Evolutionary conservation across 805 yeast species (phyloP).

Genomic region (Wickerhamomyces kurtzmanii): DNA sequence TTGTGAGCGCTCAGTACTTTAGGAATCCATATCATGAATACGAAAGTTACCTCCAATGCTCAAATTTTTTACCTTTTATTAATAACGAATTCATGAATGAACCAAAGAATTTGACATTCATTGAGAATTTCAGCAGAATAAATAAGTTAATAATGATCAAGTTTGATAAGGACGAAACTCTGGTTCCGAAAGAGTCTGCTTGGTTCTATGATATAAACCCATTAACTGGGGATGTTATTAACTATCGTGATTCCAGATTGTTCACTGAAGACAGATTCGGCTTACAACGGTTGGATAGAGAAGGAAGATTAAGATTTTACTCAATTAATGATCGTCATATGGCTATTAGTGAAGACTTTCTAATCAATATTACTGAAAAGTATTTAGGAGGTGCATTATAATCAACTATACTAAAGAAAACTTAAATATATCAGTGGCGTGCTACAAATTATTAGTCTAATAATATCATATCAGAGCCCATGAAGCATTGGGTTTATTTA

Average conservation of each 20-base stretch:
- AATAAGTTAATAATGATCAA: constrained; percentile 47
- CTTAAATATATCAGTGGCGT: no score
- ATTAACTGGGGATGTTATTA: constrained; percentile 28
- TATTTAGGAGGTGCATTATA: constrained; percentile 29
- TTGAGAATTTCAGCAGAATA: constrained; percentile 29
- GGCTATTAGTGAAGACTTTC: constrained; percentile 45
- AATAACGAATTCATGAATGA: constrained; percentile 45
- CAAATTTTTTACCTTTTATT: constrained; percentile 51
- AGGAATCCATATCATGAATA: constrained; percentile 43
- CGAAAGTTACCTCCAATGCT: constrained; percentile 43
- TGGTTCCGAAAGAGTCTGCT: constrained; percentile 66
- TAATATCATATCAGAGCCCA: no score
- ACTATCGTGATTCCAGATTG: constrained; percentile 37
- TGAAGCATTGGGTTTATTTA: no score
- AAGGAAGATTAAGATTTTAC: constrained; percentile 35
- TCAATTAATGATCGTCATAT: constrained; percentile 53
- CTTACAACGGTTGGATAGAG: constrained; percentile 32
- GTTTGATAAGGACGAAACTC: constrained; percentile 54
- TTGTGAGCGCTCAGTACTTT: constrained; percentile 71
- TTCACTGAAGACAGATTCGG: constrained; percentile 56
- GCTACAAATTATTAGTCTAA: no score
- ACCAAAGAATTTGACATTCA: constrained; percentile 28
- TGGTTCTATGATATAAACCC: constrained; percentile 50
- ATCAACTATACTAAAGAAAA: no score
- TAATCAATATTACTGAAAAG: constrained; percentile 29